Percentiles rank a stretch among this genome's conserved stretches.
phyloP scores from a whole-genome alignment of 495 filamentous ascomycete genomes.

The Aspergillus biplanus region DNA sequence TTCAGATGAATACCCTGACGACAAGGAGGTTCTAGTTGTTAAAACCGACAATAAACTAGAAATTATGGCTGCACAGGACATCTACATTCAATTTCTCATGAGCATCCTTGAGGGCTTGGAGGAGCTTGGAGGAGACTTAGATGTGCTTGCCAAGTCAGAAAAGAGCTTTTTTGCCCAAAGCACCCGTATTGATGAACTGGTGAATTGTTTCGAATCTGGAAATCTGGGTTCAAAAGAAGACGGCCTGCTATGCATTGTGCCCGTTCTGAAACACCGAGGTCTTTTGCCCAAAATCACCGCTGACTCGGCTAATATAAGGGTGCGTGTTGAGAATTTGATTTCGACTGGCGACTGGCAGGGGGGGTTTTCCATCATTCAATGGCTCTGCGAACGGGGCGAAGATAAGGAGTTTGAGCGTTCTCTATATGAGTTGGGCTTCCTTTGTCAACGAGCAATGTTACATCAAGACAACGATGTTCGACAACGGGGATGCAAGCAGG shows the following conservation, averaged over 20 bases:
- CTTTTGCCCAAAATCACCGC: conserved; percentile 35
- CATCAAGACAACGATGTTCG: conserved; percentile 15
- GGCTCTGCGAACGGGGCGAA: conserved; percentile 37
- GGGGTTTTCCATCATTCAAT: conserved; percentile 29
- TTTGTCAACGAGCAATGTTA: conserved; percentile 36
- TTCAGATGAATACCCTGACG: conserved; percentile 9
- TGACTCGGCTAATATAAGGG: conserved; percentile 24
- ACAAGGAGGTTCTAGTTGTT: conserved; percentile 31
- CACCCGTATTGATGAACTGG: conserved; percentile 31
- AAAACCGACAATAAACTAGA: conserved; percentile 31
- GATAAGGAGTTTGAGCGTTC: conserved; percentile 32
- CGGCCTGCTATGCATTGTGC: conserved; percentile 42
- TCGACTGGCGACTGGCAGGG: conserved; percentile 26
- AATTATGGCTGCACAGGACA: conserved; percentile 42
- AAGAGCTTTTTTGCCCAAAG: conserved; percentile 24
- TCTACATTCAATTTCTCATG: conserved; percentile 40
- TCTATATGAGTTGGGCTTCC: conserved; percentile 32
- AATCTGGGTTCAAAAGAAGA: conserved; percentile 40
- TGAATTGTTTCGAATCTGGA: conserved; percentile 28
- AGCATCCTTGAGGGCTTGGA: conserved; percentile 16
- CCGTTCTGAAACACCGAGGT: conserved; percentile 23
- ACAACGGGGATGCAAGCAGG: conserved; percentile 18
- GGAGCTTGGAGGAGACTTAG: conserved; percentile 26
- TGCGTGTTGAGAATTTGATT: conserved; percentile 21
- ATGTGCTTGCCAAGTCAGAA: conserved; percentile 25